Conservation (phyloP, 1,284 basidiomycete species). For the Rhodotorula mucilaginosa region DNA sequence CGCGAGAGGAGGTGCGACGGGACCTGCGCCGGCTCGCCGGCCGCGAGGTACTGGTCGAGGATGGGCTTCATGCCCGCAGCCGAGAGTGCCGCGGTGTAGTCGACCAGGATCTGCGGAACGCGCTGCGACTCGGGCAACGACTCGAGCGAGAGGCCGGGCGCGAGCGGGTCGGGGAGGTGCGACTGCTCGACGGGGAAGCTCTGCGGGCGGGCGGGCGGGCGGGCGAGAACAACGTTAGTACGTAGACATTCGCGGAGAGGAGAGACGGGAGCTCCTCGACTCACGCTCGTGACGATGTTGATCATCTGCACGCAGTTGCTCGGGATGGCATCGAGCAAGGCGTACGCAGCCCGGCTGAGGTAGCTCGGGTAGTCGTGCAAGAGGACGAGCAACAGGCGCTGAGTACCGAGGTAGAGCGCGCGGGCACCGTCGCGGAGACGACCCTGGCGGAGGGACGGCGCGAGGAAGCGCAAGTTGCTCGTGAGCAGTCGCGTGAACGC, state of each 20-base stretch:
- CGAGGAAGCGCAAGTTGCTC: conserved; percentile 89
- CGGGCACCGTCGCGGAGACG: conserved; percentile 65
- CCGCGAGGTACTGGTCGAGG: conserved; percentile 77
- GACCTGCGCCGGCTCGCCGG: conserved; percentile 55
- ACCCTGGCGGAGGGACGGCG: conserved; percentile 84
- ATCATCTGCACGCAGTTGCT: conserved; percentile 90
- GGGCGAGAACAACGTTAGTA: background rate
- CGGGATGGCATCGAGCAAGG: conserved; percentile 88
- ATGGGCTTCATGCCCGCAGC: conserved; percentile 66
- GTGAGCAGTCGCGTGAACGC: conserved; percentile 92
- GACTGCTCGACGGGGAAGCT: conserved; percentile 61
- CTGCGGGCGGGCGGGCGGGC: background rate
- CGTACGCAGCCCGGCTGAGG: conserved; percentile 93
- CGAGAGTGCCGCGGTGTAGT: conserved; percentile 78
- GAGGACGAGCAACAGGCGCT: conserved; percentile 86
- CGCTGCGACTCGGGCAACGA: conserved; percentile 83
- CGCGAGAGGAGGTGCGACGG: conserved; percentile 77
- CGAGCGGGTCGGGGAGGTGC: conserved; percentile 74
- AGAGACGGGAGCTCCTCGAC: conserved; percentile 51
- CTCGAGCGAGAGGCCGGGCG: conserved; percentile 52
- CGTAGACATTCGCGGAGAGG: background rate
- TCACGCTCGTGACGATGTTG: conserved; percentile 74
- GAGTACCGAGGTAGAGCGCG: conserved; percentile 86
- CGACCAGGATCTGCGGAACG: conserved; percentile 84
- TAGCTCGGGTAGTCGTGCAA: conserved; percentile 99